Percentiles rank a stretch among this genome's conserved stretches.
Evolutionary conservation across 495 filamentous ascomycete genomes (phyloP).

Genomic region (Penicillium mononematosum): DNA sequence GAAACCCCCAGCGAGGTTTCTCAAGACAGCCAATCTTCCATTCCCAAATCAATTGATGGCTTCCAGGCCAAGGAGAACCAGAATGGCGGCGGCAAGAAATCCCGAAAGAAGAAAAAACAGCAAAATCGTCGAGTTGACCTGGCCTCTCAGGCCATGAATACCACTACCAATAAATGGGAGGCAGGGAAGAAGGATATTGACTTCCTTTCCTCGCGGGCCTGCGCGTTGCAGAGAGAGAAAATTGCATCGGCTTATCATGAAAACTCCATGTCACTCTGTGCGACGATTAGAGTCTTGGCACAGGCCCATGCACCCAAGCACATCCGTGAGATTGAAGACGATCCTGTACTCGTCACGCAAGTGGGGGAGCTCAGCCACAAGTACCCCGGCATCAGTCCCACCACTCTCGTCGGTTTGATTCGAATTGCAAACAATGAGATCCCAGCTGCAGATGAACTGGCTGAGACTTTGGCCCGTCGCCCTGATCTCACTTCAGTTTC

Average conservation of each 20-base stretch:
- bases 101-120: conserved; percentile 24
- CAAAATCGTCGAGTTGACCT: conserved; percentile 14
- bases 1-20: conserved; percentile 6
- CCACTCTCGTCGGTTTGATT: conserved; percentile 50
- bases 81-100: conserved; percentile 43
- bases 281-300: conserved; percentile 56
- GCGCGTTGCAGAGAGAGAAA: conserved; percentile 43
- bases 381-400: conserved; percentile 48
- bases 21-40: conserved; percentile 38
- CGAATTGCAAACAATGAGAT: conserved; percentile 55
- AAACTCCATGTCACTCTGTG: conserved; percentile 55
- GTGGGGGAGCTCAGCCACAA: conserved; percentile 54
- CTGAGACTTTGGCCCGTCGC: conserved; percentile 44
- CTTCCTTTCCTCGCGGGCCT: conserved; percentile 53
- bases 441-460: conserved; percentile 58
- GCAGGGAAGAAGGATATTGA: conserved; percentile 55
- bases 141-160: conserved; percentile 10
- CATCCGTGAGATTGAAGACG: conserved; percentile 36
- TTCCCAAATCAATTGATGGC: conserved; percentile 75
- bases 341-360: conserved; percentile 47
- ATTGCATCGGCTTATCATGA: conserved; percentile 63
- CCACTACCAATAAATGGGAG: conserved; percentile 54
- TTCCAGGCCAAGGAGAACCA: conserved; percentile 55
- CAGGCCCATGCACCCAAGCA: conserved; percentile 28
- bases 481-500: conserved; percentile 35